Evolutionary conservation across 352 stramenopile genomes (phyloP).

Genomic region (Peronospora destructor): DNA sequence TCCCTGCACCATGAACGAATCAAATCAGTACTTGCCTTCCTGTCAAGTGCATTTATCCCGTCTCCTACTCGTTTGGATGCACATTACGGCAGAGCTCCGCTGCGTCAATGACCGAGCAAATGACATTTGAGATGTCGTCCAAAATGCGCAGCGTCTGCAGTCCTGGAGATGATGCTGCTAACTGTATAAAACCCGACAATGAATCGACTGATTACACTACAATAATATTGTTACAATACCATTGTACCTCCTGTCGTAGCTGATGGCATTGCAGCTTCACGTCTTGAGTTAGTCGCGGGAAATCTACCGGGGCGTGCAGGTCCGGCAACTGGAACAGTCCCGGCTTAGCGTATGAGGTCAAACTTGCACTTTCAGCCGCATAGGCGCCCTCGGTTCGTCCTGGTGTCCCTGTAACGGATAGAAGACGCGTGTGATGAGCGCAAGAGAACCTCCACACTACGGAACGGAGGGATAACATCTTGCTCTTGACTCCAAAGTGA

Average conservation of each 20-base stretch:
- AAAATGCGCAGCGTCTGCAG: constrained; percentile 71
- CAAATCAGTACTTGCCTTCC: constrained; percentile 1
- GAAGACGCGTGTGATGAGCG: constrained; percentile 16
- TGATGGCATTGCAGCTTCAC: constrained; percentile 51
- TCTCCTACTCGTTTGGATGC: constrained; percentile 74
- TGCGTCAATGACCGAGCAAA: constrained; percentile 94
- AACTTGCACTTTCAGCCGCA: constrained; percentile 11
- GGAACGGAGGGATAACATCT: constrained; percentile 9
- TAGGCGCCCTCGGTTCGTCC: constrained; percentile 9
- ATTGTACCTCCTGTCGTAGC: constrained; percentile 48
- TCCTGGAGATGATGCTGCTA: constrained; percentile 45
- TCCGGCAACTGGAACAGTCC: constrained; percentile 70
- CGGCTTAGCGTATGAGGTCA: constrained; percentile 14
- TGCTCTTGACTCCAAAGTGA: neutral
- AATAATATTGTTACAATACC: neutral
- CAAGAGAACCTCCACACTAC: constrained; percentile 3
- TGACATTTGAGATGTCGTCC: constrained; percentile 91
- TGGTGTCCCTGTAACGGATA: constrained; percentile 22
- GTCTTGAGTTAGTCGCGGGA: constrained; percentile 44
- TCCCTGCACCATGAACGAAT: constrained; percentile 18
- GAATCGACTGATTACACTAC: constrained; percentile 1
- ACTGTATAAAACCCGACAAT: constrained; percentile 20
- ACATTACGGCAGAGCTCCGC: constrained; percentile 92
- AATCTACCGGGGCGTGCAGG: constrained; percentile 54
- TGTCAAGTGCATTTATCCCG: neutral